Evolutionary conservation across 148 eudicot species (phyloP).

Genomic region (Rhododendron henanense): DNA sequence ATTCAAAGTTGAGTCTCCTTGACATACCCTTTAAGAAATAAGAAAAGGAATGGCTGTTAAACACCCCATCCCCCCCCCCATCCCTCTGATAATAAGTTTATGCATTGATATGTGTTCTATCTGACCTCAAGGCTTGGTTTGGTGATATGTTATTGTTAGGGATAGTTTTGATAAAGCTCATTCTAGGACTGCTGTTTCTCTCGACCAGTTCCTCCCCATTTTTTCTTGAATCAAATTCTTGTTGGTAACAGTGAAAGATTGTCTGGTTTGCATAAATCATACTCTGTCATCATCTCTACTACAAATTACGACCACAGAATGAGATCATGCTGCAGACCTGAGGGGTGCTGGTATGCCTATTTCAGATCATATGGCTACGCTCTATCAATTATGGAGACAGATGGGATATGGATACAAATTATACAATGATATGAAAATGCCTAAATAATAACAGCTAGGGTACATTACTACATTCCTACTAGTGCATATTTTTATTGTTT

Average conservation of each 20-base stretch:
- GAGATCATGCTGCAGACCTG: background rate
- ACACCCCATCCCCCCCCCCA: too few species aligned
- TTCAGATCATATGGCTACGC: background rate
- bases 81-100: background rate
- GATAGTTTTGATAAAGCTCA: background rate
- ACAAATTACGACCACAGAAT: background rate
- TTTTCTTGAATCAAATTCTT: background rate
- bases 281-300: background rate
- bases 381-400: background rate
- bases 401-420: background rate
- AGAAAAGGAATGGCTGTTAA: background rate
- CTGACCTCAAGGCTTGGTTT: background rate
- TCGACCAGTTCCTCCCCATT: background rate
- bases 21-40: background rate
- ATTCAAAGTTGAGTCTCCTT: background rate
- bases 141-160: background rate
- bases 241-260: background rate
- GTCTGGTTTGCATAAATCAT: background rate
- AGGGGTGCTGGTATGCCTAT: background rate
- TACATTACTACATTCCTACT: background rate
- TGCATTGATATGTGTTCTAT: background rate
- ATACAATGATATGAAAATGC: background rate
- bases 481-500: background rate
- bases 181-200: background rate
- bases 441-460: background rate